phyloP scores from a whole-genome alignment of 441 rosid genomes.

The Corymbia calophylla region DNA sequence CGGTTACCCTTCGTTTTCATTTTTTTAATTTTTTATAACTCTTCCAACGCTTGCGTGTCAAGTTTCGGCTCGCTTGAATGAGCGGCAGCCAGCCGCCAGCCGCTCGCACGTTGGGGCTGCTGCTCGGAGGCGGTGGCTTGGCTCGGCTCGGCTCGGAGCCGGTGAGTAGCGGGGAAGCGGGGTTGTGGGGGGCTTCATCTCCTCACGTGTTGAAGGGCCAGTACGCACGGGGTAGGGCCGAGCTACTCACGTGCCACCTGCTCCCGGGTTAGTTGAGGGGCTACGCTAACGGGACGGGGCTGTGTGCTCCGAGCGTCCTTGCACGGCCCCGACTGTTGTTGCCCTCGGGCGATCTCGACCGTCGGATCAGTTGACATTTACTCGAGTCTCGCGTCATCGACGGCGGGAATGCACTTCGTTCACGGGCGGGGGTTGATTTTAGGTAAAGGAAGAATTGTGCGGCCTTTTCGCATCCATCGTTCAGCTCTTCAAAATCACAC shows the following conservation, averaged over 20 bases:
- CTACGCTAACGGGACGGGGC: not conserved
- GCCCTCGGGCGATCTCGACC: not conserved
- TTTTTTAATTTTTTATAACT: not conserved
- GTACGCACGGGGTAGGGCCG: not conserved
- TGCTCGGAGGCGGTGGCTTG: not conserved
- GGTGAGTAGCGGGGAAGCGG: not conserved
- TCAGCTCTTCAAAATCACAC: not conserved
- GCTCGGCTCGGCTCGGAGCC: not conserved
- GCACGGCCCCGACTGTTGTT: not conserved
- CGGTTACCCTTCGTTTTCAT: not conserved
- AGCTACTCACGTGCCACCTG: not conserved
- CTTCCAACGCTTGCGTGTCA: not conserved
- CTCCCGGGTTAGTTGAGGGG: not conserved
- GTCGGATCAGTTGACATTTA: not conserved
- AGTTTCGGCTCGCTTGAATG: not conserved
- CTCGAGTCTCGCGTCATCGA: not conserved
- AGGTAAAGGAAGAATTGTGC: not conserved
- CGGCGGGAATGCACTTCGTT: not conserved
- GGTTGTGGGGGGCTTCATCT: too few relatives aligned
- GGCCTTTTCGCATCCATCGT: not conserved
- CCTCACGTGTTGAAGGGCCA: not conserved
- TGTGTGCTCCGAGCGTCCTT: not conserved
- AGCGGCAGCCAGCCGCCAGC: not conserved
- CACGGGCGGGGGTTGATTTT: not conserved
- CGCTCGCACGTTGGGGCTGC: not conserved